Evolutionary conservation across 257 asterid species (phyloP), one percentile per base, ranked within the genome.

Genomic region (Nicotiana paniculata): DNA sequence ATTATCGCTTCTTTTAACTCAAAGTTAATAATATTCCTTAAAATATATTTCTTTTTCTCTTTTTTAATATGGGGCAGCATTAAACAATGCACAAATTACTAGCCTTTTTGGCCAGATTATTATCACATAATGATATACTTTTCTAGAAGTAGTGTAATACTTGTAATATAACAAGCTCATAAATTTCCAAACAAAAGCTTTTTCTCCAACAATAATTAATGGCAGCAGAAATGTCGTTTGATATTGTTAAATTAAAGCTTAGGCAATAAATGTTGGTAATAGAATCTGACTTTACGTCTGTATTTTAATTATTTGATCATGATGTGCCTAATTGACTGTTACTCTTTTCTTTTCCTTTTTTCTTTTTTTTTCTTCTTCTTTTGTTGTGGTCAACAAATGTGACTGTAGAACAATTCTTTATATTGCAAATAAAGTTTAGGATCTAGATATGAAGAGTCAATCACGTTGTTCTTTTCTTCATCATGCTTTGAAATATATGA

Each of bases 381-480:
- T 63, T 11, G 39, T 3, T 46, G 5, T 51, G 80, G 80, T 75
- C 63, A 75, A 74, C 8, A 51, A 51, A 24, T 75, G 39, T 51
- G 63, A 48, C 63, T 46, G 5, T 26, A 4, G 15, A 64, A 28
- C 10, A 2, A 28, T 30, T 13, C 37, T 28, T 28, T 28, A 12
- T 64, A 64, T 64, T 64, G 70, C 70, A 64, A 64, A 12, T 28
- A 11, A 28, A 64, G 70, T 26, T 28, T 64, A 64, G 43, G 9
- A 46, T 75, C 3, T 75, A 75, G 63, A 26, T 75, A 15, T 75
- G 30, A 51, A 13, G 80, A 75, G 80, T 28, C 59, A 51, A 75
- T 75, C 63, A 51, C 46, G 80, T 58, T 51, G 46, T 28, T 51
- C 26, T 75, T 75, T 51, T 75, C 16, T 26, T 7, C 16, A 16